phyloP scores from a whole-genome alignment of 148 eudicot genomes.

The Cornus florida region DNA sequence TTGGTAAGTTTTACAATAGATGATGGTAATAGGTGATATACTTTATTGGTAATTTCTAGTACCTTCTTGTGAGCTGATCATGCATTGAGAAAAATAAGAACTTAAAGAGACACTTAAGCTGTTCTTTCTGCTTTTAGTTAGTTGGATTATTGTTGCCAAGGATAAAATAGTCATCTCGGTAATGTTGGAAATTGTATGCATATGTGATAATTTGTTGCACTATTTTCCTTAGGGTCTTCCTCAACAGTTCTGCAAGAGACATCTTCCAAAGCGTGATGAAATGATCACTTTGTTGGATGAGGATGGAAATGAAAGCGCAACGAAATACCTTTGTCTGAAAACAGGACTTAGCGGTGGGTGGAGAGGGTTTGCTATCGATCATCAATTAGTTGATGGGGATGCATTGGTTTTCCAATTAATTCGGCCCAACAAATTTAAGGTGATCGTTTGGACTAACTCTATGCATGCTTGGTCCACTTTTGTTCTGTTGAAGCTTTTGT shows the following conservation, averaged over 20 bases:
- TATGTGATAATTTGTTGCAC: neutral
- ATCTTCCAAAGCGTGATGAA: conserved; percentile 56
- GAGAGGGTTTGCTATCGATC: conserved; percentile 78
- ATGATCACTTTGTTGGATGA: conserved; percentile 51
- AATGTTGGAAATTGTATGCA: neutral
- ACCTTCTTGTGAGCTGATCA: neutral
- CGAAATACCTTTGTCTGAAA: conserved; percentile 61
- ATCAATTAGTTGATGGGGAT: conserved; percentile 71
- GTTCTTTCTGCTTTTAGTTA: neutral
- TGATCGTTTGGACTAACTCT: conserved; percentile 14
- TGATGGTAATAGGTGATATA: neutral
- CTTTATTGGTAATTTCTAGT: neutral
- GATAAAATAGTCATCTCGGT: neutral
- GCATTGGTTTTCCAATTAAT: conserved; percentile 64
- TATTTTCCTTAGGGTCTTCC: conserved; percentile 57
- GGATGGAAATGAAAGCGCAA: conserved; percentile 37
- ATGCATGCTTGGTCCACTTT: neutral
- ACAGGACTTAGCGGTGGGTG: conserved; percentile 83
- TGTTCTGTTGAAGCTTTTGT: neutral
- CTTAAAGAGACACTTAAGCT: neutral
- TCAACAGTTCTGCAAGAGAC: conserved; percentile 42
- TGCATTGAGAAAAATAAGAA: neutral
- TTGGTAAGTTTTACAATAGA: conserved; percentile 37
- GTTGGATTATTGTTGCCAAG: neutral
- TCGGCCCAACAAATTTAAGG: conserved; percentile 53